Conservation (phyloP, 176 grass and related monocot genomes). For the Secale cereale region DNA sequence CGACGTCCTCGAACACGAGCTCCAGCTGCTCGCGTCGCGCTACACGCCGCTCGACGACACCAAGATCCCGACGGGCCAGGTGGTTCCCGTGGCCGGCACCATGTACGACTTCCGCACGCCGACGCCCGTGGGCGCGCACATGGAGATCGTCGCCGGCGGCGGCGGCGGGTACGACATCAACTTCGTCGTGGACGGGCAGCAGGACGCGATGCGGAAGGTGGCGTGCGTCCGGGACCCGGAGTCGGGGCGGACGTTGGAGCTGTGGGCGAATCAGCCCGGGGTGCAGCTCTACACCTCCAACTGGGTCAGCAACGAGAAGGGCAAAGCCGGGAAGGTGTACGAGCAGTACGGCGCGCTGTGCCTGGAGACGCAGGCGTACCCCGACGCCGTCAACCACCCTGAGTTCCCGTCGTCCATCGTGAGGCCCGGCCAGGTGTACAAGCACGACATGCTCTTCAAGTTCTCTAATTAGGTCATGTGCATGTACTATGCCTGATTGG, state of each 20-base stretch:
- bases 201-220: slow-evolving; percentile 34
- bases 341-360: slow-evolving; percentile 48
- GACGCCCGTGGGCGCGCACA: slow-evolving; percentile 37
- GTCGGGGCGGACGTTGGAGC: slow-evolving; percentile 41
- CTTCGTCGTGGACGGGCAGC: slow-evolving; percentile 47
- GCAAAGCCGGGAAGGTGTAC: slow-evolving; percentile 55
- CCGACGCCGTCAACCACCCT: slow-evolving; percentile 76
- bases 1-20: not conserved
- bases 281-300: slow-evolving; percentile 86
- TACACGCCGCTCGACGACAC: slow-evolving; percentile 2
- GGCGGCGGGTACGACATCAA: slow-evolving; percentile 58
- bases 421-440: slow-evolving; percentile 54
- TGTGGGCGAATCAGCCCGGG: slow-evolving; percentile 82
- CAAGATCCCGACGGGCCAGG: slow-evolving; percentile 2
- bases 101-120: slow-evolving; percentile 51
- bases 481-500: not conserved
- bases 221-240: not conserved
- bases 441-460: slow-evolving; percentile 56
- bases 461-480: slow-evolving; percentile 28
- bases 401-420: slow-evolving; percentile 65
- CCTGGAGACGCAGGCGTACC: slow-evolving; percentile 76
- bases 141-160: slow-evolving; percentile 36
- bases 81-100: slow-evolving; percentile 45
- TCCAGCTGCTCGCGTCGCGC: not conserved
- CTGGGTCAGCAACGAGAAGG: slow-evolving; percentile 45